Percentiles rank a stretch among this genome's conserved stretches.
phyloP scores from a whole-genome alignment of 2,329 filamentous ascomycete species.

The Fusarium sterilihyphosum region DNA sequence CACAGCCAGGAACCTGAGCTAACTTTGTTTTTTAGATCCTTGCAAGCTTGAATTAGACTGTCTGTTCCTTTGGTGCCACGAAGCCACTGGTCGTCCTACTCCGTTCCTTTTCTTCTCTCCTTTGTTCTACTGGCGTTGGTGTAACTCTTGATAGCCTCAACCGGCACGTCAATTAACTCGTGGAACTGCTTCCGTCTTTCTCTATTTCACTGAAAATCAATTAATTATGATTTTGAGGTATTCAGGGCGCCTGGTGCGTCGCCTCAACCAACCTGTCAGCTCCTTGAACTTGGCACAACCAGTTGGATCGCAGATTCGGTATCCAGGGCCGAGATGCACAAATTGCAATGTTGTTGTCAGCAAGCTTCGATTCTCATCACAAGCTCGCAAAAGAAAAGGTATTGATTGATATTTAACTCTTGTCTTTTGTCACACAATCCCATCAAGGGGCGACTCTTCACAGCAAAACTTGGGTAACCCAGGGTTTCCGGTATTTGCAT shows the following conservation, averaged over 20 bases:
- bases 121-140: slow-evolving; percentile 16
- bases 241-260: slow-evolving; percentile 42
- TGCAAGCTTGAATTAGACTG: slow-evolving; percentile 22
- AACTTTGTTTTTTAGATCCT: slow-evolving; percentile 23
- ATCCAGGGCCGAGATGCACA: slow-evolving; percentile 32
- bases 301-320: slow-evolving; percentile 17
- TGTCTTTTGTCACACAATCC: neutral
- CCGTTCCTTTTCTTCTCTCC: slow-evolving; percentile 18
- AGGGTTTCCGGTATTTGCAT: neutral
- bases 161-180: slow-evolving; percentile 16
- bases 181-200: neutral
- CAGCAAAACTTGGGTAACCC: neutral
- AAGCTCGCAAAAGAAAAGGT: slow-evolving; percentile 41
- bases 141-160: slow-evolving; percentile 18
- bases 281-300: slow-evolving; percentile 30
- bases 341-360: slow-evolving; percentile 1
- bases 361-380: slow-evolving; percentile 46
- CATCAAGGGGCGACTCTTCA: neutral
- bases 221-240: slow-evolving; percentile 41
- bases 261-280: slow-evolving; percentile 31
- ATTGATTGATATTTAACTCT: slow-evolving; percentile 31
- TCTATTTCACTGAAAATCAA: neutral
- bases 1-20: slow-evolving; percentile 9
- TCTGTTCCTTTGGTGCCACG: slow-evolving; percentile 33
- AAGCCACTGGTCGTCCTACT: slow-evolving; percentile 16